Evolutionary conservation across 106 monocot genomes (phyloP).

Genomic region (Dioscorea alata): DNA sequence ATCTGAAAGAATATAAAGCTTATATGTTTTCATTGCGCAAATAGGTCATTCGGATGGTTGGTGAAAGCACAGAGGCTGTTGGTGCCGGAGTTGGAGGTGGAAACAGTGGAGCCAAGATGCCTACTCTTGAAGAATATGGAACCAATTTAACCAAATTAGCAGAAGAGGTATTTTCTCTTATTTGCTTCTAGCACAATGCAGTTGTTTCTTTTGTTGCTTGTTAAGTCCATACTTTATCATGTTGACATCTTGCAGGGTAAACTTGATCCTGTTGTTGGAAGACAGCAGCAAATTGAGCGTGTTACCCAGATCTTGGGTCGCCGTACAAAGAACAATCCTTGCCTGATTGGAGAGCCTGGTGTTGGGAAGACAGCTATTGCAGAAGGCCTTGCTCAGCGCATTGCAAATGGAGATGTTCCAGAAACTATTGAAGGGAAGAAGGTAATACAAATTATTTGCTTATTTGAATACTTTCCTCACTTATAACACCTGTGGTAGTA

Average conservation of each 20-base stretch:
- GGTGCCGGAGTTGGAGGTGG: conserved; percentile 49
- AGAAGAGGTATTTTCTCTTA: conserved; percentile 25
- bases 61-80: conserved; percentile 49
- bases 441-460: conserved; percentile 1
- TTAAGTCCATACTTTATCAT: not conserved
- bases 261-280: conserved; percentile 45
- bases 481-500: no score
- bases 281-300: conserved; percentile 45
- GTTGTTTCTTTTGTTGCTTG: no score
- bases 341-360: conserved; percentile 55
- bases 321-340: conserved; percentile 48
- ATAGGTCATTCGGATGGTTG: conserved; percentile 49
- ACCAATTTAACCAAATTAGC: conserved; percentile 47
- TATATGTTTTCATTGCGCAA: not conserved
- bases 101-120: conserved; percentile 40
- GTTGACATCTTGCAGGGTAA: conserved; percentile 23
- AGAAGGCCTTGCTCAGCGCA: conserved; percentile 39
- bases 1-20: not conserved
- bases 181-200: no score
- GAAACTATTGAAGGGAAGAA: conserved; percentile 59
- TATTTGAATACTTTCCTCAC: no score
- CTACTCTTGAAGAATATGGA: conserved; percentile 49
- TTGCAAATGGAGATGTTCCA: conserved; percentile 42
- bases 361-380: conserved; percentile 57
- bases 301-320: conserved; percentile 51